Conservation (phyloP, 139 green algal genomes). For the Micractinium conductrix region DNA sequence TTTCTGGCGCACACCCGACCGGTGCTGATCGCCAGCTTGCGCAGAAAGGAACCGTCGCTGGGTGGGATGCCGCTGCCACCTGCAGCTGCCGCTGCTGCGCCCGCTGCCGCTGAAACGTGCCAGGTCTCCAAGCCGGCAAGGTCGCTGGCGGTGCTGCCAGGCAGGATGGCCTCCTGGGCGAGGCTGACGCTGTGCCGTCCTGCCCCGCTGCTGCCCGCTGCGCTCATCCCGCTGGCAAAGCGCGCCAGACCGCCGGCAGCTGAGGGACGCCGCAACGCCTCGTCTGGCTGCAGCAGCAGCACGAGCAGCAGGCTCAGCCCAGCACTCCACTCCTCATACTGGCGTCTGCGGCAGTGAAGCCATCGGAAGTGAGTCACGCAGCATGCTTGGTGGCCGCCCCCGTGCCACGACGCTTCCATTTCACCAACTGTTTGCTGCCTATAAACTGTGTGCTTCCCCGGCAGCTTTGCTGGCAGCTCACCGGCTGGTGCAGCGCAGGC, state of each 20-base stretch:
- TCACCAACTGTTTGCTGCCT: too few relatives aligned
- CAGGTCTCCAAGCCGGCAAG: background rate
- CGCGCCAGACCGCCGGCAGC: background rate
- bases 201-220: background rate
- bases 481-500: constrained; percentile 40
- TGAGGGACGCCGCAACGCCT: background rate
- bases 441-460: too few relatives aligned
- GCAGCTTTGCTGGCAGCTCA: too few relatives aligned
- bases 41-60: background rate
- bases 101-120: background rate
- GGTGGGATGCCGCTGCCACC: background rate
- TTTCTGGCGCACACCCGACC: background rate
- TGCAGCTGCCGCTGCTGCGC: background rate
- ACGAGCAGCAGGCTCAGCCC: constrained; percentile 48
- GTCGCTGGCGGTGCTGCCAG: background rate
- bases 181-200: background rate
- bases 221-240: background rate
- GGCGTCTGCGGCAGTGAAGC: too few relatives aligned
- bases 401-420: too few relatives aligned
- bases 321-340: constrained; percentile 35
- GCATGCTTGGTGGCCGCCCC: too few relatives aligned
- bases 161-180: background rate
- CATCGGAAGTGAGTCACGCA: too few relatives aligned
- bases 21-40: background rate
- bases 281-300: constrained; percentile 50